Conservation (phyloP, 78 protist genomes). For the Dictyostelium brefeldianum region DNA sequence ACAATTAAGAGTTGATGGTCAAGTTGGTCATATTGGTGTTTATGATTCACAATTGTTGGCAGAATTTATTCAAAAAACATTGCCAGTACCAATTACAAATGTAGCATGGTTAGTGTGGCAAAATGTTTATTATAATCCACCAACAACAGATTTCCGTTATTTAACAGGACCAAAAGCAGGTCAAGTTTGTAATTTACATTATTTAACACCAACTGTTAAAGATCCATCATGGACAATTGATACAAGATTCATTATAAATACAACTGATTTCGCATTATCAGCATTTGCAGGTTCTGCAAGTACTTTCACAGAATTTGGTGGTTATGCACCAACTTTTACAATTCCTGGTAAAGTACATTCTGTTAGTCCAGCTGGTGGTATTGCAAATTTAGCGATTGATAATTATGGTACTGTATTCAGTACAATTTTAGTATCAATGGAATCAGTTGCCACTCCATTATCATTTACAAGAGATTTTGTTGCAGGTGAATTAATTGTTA, state of each 20-base stretch:
- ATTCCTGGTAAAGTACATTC: background rate
- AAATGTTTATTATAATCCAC: background rate
- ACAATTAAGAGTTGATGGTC: slow-evolving; percentile 36
- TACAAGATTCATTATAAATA: background rate
- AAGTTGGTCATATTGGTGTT: slow-evolving; percentile 17
- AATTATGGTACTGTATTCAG: slow-evolving; percentile 54
- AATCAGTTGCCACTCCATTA: background rate
- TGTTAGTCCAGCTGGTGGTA: slow-evolving; percentile 3
- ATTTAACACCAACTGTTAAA: background rate
- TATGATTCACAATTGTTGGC: background rate
- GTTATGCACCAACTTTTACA: slow-evolving; percentile 8
- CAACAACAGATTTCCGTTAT: background rate
- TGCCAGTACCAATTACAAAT: background rate
- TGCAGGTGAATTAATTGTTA: background rate
- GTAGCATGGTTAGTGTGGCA: slow-evolving; percentile 5
- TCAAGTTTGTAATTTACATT: background rate
- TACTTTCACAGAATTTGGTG: slow-evolving; percentile 38
- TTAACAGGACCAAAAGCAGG: slow-evolving; percentile 5
- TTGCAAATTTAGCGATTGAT: slow-evolving; percentile 7
- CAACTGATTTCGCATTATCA: background rate
- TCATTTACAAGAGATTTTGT: slow-evolving; percentile 10
- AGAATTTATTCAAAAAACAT: background rate
- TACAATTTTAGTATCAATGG: background rate
- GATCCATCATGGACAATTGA: background rate
- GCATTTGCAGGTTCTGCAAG: background rate